Evolutionary conservation across 768 basidiomycete genomes (phyloP).

Genomic region (Suillus brevipes): DNA sequence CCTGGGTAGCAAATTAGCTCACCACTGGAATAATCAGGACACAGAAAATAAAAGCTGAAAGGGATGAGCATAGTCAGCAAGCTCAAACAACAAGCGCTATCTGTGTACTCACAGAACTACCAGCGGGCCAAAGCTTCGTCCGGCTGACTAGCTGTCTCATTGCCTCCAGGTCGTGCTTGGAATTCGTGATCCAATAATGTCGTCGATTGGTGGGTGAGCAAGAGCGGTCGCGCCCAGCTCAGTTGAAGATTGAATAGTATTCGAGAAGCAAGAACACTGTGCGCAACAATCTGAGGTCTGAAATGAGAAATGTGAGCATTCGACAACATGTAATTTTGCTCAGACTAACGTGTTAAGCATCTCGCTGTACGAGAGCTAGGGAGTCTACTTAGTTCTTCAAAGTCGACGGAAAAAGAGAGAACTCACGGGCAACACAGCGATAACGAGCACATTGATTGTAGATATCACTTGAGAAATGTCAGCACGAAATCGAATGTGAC

Average conservation of each 20-base stretch:
- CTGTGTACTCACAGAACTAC: background rate
- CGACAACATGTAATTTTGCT: background rate
- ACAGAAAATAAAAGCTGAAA: background rate
- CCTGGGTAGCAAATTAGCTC: background rate
- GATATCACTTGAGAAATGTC: background rate
- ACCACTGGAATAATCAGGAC: background rate
- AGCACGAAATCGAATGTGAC: background rate
- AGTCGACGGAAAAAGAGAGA: background rate
- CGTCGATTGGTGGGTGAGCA: background rate
- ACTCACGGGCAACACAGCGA: background rate
- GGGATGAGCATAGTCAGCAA: background rate
- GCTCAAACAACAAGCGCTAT: background rate
- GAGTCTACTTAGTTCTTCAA: background rate
- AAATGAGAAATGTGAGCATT: background rate
- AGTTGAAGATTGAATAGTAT: constrained; percentile 7
- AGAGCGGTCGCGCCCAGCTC: background rate
- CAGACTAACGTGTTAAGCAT: background rate
- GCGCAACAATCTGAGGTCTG: constrained; percentile 5
- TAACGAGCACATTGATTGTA: background rate
- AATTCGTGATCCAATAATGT: background rate
- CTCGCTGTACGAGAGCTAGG: background rate
- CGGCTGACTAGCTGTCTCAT: background rate
- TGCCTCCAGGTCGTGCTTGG: background rate
- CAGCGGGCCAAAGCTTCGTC: background rate
- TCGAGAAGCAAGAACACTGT: constrained; percentile 9